Percentiles rank a stretch among this genome's conserved stretches.
Conservation (phyloP, 2,329 filamentous ascomycete species). For the Thelonectria olida region DNA sequence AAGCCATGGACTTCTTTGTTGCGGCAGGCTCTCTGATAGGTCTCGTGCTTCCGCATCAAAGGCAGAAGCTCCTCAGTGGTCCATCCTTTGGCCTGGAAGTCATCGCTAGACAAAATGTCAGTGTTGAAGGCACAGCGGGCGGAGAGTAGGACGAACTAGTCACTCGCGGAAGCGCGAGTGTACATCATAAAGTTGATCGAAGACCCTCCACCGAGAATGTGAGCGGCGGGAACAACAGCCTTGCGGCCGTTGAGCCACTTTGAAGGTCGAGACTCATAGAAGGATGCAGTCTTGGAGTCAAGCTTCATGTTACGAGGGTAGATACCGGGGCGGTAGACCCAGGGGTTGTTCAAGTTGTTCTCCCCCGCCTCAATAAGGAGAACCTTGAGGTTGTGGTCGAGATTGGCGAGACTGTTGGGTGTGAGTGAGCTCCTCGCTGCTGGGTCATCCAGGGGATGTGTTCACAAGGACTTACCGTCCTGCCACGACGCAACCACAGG, state of each 20-base stretch:
- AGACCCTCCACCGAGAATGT: conserved; percentile 76
- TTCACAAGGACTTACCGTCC: conserved; percentile 55
- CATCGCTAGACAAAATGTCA: conserved; percentile 71
- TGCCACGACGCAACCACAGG: conserved; percentile 68
- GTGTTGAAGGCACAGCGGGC: neutral
- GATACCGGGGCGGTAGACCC: conserved; percentile 79
- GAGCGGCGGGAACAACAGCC: conserved; percentile 78
- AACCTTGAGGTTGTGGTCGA: conserved; percentile 78
- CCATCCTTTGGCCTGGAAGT: conserved; percentile 85
- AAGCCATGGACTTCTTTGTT: conserved; percentile 77
- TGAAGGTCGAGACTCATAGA: conserved; percentile 81
- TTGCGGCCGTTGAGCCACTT: conserved; percentile 76
- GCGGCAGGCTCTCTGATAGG: conserved; percentile 73
- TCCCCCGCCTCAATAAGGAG: conserved; percentile 77
- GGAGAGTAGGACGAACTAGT: conserved; percentile 15
- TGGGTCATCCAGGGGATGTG: neutral
- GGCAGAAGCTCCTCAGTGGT: conserved; percentile 78
- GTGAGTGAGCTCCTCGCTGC: conserved; percentile 37
- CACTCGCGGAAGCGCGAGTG: conserved; percentile 41
- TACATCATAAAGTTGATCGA: conserved; percentile 81
- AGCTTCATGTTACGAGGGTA: conserved; percentile 79
- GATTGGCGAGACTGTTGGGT: conserved; percentile 70
- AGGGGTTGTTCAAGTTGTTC: conserved; percentile 80
- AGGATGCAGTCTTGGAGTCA: conserved; percentile 81
- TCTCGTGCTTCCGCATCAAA: conserved; percentile 84